Evolutionary conservation across 306 rosid species (phyloP), one percentile per base, ranked within the genome.

Genomic region (Oxytropis ochrocephala): DNA sequence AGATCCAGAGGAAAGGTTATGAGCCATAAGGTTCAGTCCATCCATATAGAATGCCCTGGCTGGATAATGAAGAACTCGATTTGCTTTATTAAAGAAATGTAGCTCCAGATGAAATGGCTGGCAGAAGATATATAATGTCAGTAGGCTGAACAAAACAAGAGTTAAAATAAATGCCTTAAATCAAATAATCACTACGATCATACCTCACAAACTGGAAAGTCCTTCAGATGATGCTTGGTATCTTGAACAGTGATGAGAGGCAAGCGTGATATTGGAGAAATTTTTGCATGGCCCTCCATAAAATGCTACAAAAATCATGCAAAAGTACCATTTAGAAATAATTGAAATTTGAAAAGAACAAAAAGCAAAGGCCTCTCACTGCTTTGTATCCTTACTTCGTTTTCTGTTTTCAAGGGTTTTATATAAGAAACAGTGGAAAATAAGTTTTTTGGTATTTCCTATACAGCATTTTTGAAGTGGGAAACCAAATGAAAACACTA

Each of bases 81-180:
- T 93, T 78, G 85, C 96, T 85, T 85, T 93, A 77, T 78, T 88
- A 84, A 93, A 93, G 91, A 90, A 93, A 80, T 90, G 90, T 67
- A 93, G 85, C 93, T 90, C 98, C 90, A 86, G 69, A 82, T 93
- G 92, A 77, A 88, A 85, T 33, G 98, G 96, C 98, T 93, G 96
- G 71, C 81, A 73, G 61, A 59, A 67, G 24, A 67, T 77, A 68
- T 59, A 17, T 48, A 14, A 67, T 55, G 74, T 86, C 64, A 80
- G 72, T 43, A 73, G 53, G 19, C 73, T 73, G 71, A 50, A 51
- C 32, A 70, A 62, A 55, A 67, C 33, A 16, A 53, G 32, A 14
- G 69, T 61, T 58, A 12, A 49, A 42, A 21, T 16, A 62, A 41
- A 75, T 36, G 44, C 13, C 44, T 51, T 21, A 47, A 63, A 77